Percentiles rank a stretch among this genome's conserved stretches.
Evolutionary conservation across 1,284 basidiomycete species (phyloP).

Genomic region (Tetrapyrgos nigripes): DNA sequence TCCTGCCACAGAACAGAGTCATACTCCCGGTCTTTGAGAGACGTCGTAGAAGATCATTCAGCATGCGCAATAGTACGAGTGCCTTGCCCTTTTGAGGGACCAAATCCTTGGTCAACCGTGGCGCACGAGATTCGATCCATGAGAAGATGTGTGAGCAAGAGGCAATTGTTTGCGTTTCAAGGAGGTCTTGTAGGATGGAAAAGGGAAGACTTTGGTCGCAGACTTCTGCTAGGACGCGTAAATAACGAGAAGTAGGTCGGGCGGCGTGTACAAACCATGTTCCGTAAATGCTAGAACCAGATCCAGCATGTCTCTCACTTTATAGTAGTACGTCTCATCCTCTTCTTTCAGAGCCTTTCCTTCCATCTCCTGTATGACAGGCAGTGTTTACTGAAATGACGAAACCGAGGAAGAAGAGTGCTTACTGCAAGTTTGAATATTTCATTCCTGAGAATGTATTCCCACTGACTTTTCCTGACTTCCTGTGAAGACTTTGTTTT

Average conservation of each 20-base stretch:
- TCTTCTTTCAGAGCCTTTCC: slow-evolving; percentile 57
- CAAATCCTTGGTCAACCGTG: slow-evolving; percentile 74
- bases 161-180: slow-evolving; percentile 82
- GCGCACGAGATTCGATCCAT: slow-evolving; percentile 79
- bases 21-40: slow-evolving; percentile 84
- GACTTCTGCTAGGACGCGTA: slow-evolving; percentile 39
- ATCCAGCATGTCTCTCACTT: slow-evolving; percentile 70
- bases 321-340: slow-evolving; percentile 60
- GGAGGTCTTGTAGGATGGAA: slow-evolving; percentile 72
- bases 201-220: slow-evolving; percentile 57
- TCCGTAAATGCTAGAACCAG: slow-evolving; percentile 76
- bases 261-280: slow-evolving; percentile 54
- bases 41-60: slow-evolving; percentile 87
- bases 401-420: slow-evolving; percentile 20
- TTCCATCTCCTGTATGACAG: slow-evolving; percentile 59
- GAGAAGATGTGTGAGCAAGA: slow-evolving; percentile 86
- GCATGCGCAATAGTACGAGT: slow-evolving; percentile 79
- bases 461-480: slow-evolving; percentile 73
- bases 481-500: slow-evolving; percentile 54
- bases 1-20: slow-evolving; percentile 88
- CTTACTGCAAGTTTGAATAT: slow-evolving; percentile 73
- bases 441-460: slow-evolving; percentile 70
- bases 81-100: slow-evolving; percentile 88
- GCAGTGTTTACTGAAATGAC: not conserved
- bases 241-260: not conserved